A percentile compares a stretch with the other conserved stretches of the same genome.
Conservation (phyloP, 257 asterid genomes). For the Lavandula angustifolia region DNA sequence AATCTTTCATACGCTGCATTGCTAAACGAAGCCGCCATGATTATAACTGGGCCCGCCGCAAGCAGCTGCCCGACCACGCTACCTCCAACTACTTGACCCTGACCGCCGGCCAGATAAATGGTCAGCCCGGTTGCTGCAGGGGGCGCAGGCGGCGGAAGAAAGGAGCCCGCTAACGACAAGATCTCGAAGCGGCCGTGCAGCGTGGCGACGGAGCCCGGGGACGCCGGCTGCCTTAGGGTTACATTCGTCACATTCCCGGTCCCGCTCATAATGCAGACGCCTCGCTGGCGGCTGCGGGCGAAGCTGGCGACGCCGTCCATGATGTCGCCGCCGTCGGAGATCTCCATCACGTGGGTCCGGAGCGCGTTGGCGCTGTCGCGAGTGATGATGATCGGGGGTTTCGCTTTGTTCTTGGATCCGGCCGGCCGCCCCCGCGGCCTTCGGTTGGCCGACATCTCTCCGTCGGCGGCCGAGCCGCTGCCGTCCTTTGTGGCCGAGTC, state of each 20-base stretch:
- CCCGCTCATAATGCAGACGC: constrained; percentile 89
- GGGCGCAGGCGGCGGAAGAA: constrained; percentile 93
- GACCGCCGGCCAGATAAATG: constrained; percentile 82
- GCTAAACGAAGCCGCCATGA: constrained; percentile 92
- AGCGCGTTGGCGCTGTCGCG: constrained; percentile 41
- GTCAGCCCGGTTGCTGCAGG: constrained; percentile 72
- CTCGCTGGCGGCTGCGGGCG: constrained; percentile 79
- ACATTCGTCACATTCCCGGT: constrained; percentile 79
- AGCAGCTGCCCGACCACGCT: constrained; percentile 79
- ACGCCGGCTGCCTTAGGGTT: constrained; percentile 75
- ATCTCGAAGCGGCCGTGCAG: constrained; percentile 88
- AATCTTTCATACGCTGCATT: constrained; percentile 89
- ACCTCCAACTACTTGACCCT: constrained; percentile 96
- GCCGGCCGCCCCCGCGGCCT: constrained; percentile 85
- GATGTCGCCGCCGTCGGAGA: constrained; percentile 79
- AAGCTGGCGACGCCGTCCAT: constrained; percentile 72
- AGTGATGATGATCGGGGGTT: constrained; percentile 85
- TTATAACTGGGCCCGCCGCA: constrained; percentile 81
- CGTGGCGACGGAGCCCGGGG: constrained; percentile 76
- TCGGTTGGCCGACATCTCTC: constrained; percentile 50
- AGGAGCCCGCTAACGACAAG: constrained; percentile 72
- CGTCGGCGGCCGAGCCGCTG: constrained; percentile 36
- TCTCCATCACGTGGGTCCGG: constrained; percentile 90
- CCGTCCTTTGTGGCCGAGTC: constrained; percentile 36
- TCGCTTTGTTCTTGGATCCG: constrained; percentile 87